These are phyloP conservation scores for Stipa capillata DNA, from an alignment of 176 grass and related monocot genomes.

Conservation along the genomic window DNA sequence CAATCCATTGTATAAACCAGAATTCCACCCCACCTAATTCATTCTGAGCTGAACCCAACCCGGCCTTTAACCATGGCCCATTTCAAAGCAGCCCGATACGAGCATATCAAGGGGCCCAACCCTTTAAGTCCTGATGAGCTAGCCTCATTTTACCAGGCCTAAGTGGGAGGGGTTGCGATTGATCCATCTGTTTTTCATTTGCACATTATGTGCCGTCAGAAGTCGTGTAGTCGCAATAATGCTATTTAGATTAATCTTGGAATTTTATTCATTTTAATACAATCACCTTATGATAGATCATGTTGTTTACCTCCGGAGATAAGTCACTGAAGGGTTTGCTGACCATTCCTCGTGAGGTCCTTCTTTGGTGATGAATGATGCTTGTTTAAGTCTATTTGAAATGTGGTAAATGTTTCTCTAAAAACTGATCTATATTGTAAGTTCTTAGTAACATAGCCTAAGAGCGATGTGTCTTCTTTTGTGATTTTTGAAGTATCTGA, in stretches of 20 bases:
- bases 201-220: background rate
- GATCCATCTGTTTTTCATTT: background rate
- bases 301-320: conserved; percentile 1
- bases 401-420: background rate
- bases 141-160: background rate
- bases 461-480: background rate
- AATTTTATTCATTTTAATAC: background rate
- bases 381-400: background rate
- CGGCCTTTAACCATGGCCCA: background rate
- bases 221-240: background rate
- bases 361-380: background rate
- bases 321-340: background rate
- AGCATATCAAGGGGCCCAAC: background rate
- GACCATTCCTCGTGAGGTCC: background rate
- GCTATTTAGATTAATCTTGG: background rate
- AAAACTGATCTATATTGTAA: background rate
- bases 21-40: background rate
- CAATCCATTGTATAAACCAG: background rate
- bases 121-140: background rate
- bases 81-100: background rate
- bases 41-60: too few relatives aligned
- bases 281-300: background rate
- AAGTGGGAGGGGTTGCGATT: background rate
- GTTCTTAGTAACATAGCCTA: background rate
- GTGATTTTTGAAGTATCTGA: background rate